Evolutionary conservation across 306 rosid species (phyloP).

Genomic region (Citrullus amarus): DNA sequence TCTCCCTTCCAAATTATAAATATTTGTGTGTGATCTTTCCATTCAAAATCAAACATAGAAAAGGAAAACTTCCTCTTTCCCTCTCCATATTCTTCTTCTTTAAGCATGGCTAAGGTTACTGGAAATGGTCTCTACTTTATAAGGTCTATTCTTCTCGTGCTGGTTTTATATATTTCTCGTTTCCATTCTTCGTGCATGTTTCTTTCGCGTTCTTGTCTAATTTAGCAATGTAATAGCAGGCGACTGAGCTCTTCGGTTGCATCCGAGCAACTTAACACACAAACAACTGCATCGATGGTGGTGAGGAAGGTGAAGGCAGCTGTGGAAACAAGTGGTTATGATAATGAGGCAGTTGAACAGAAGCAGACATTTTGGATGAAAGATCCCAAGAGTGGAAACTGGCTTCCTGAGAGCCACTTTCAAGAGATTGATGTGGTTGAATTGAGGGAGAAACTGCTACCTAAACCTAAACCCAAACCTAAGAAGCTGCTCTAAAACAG

Average conservation of each 20-base stretch:
- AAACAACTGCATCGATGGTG: neutral
- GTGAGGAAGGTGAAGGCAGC: neutral
- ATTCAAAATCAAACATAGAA: neutral
- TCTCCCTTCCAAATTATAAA: neutral
- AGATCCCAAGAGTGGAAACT: slow-evolving; percentile 48
- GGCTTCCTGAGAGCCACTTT: slow-evolving; percentile 59
- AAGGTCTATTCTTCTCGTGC: neutral
- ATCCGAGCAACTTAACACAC: neutral
- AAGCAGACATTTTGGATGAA: slow-evolving; percentile 45
- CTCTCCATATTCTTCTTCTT: neutral
- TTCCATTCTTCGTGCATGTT: neutral
- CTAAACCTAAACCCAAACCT: neutral
- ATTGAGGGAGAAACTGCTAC: slow-evolving; percentile 33
- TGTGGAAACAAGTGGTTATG: neutral
- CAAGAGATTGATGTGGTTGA: slow-evolving; percentile 33
- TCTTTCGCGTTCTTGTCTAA: neutral
- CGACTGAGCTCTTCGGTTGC: slow-evolving; percentile 7
- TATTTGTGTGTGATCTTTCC: neutral
- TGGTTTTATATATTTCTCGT: neutral
- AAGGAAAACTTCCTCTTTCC: neutral
- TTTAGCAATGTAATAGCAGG: neutral
- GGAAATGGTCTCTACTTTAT: neutral
- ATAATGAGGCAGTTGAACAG: neutral
- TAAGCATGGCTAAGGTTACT: neutral
- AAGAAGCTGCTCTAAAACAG: neutral